These are phyloP conservation scores for Exophiala spinifera DNA, from an alignment of 2,329 filamentous ascomycete genomes.

Conservation along the genomic window DNA sequence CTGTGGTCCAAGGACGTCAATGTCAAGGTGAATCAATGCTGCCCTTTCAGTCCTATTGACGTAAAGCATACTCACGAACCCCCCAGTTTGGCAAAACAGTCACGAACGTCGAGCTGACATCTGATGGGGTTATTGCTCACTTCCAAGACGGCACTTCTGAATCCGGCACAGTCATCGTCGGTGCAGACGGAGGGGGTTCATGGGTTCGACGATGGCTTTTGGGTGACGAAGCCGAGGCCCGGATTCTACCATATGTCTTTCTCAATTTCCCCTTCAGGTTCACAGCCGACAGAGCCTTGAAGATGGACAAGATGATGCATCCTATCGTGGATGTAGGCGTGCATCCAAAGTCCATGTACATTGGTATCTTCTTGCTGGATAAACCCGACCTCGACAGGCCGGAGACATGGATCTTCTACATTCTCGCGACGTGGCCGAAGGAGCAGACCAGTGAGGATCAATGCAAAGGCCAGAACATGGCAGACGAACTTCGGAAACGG, in stretches of 20 bases:
- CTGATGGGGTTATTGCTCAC: slow-evolving; percentile 19
- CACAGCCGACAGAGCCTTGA: slow-evolving; percentile 23
- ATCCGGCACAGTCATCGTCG: slow-evolving; percentile 25
- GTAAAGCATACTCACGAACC: neutral
- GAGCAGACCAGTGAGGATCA: slow-evolving; percentile 3
- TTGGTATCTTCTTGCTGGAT: slow-evolving; percentile 25
- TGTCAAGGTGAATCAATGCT: slow-evolving; percentile 12
- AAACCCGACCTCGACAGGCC: slow-evolving; percentile 25
- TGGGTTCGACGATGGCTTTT: slow-evolving; percentile 21
- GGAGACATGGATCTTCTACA: slow-evolving; percentile 26
- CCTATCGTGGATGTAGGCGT: slow-evolving; percentile 27
- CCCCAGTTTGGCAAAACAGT: slow-evolving; percentile 21
- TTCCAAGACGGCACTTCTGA: slow-evolving; percentile 26
- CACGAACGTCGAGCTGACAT: slow-evolving; percentile 15
- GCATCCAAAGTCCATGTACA: slow-evolving; percentile 26
- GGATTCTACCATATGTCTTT: slow-evolving; percentile 17
- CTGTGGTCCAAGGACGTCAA: slow-evolving; percentile 35
- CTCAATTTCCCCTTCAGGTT: slow-evolving; percentile 23
- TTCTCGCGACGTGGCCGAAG: slow-evolving; percentile 23
- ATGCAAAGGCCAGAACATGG: slow-evolving; percentile 19
- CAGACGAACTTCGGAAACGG: slow-evolving; percentile 25
- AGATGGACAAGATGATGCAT: slow-evolving; percentile 27
- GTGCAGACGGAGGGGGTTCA: slow-evolving; percentile 27
- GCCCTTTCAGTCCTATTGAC: neutral
- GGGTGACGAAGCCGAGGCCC: slow-evolving; percentile 16